These are phyloP conservation scores for Manihot esculenta DNA, from an alignment of 441 rosid species.

Conservation along the genomic window DNA sequence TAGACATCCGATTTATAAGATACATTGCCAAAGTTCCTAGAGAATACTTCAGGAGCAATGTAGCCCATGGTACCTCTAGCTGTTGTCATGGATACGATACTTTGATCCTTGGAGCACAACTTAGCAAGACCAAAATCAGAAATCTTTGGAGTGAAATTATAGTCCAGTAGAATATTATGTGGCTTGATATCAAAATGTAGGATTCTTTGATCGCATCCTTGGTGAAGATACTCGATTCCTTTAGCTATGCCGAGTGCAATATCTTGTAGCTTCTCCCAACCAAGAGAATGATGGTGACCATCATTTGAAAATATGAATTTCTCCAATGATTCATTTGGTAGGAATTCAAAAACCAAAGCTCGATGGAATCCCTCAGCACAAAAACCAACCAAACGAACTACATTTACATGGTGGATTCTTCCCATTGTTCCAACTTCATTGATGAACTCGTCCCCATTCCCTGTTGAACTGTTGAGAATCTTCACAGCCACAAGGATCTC, in stretches of 20 bases:
- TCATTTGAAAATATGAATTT: background rate
- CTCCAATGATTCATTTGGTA: background rate
- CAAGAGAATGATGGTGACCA: background rate
- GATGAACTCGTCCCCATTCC: background rate
- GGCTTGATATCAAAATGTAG: background rate
- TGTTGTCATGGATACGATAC: background rate
- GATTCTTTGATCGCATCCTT: background rate
- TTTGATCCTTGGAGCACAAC: background rate
- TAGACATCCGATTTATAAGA: background rate
- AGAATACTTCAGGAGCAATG: background rate
- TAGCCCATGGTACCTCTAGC: background rate
- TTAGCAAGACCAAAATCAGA: background rate
- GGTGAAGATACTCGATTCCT: conserved; percentile 1
- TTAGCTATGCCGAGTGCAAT: conserved; percentile 1
- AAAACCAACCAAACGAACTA: background rate
- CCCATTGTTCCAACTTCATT: background rate
- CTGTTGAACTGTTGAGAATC: background rate
- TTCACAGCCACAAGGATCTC: background rate
- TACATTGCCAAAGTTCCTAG: background rate
- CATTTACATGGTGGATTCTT: background rate
- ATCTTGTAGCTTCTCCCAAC: background rate
- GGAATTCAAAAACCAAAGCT: background rate
- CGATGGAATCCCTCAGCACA: background rate
- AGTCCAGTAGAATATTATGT: background rate
- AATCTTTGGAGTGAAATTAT: background rate